A percentile compares a stretch with the other conserved stretches of the same genome.
Conservation (phyloP, 2,329 filamentous ascomycete species). For the Xylaria sp. region DNA sequence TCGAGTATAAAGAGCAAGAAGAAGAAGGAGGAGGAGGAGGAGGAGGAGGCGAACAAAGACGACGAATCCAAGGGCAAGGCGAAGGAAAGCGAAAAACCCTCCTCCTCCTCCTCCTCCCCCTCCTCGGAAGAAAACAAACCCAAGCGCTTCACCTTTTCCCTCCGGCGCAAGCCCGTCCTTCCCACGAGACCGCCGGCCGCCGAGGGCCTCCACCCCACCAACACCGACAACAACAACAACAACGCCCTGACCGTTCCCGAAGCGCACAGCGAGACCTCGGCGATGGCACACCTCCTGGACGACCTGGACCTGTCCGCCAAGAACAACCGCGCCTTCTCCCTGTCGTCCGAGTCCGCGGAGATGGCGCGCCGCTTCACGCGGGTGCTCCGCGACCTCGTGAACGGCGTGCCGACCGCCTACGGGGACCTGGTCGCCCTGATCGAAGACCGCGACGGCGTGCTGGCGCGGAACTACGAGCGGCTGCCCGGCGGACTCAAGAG, state of each 20-base stretch:
- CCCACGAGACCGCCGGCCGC: not conserved
- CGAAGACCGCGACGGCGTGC: conserved; percentile 69
- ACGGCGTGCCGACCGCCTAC: conserved; percentile 93
- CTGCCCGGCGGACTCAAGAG: conserved; percentile 85
- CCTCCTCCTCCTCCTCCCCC: not conserved
- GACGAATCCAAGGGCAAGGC: conserved; percentile 46
- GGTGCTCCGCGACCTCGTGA: conserved; percentile 90
- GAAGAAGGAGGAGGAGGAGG: conserved; percentile 17
- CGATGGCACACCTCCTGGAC: conserved; percentile 82
- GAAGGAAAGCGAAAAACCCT: conserved; percentile 43
- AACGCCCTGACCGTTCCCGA: conserved; percentile 35
- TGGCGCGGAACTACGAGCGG: conserved; percentile 69
- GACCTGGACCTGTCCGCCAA: conserved; percentile 82
- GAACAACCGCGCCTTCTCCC: conserved; percentile 85
- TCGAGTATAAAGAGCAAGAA: conserved; percentile 50
- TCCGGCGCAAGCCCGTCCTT: conserved; percentile 42
- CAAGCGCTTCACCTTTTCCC: conserved; percentile 54
- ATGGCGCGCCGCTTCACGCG: conserved; percentile 86
- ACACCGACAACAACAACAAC: not conserved
- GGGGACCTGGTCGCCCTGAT: conserved; percentile 78
- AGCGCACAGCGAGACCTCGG: conserved; percentile 66
- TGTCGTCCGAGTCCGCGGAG: conserved; percentile 85
- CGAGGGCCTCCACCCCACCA: not conserved
- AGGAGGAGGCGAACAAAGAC: conserved; percentile 1
- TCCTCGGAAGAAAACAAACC: conserved; percentile 31